phyloP scores from a whole-genome alignment of 1,284 basidiomycete genomes.

The Trametes polyzona region DNA sequence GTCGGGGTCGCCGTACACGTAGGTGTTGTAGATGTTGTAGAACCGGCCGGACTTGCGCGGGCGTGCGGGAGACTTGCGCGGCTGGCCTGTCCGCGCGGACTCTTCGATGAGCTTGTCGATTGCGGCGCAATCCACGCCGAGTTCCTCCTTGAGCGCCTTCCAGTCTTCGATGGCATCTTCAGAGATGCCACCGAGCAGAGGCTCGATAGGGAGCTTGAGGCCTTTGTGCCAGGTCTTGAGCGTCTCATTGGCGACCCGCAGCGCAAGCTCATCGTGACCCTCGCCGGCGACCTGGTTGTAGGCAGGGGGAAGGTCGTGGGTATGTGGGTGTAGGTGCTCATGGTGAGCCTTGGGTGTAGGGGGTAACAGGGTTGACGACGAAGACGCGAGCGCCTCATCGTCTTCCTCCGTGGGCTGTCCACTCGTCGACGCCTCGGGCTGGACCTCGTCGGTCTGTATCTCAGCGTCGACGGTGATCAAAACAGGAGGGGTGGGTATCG shows the following conservation, averaged over 20 bases:
- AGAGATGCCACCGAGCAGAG: conserved; percentile 55
- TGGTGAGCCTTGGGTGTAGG: conserved; percentile 61
- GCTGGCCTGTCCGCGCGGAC: conserved; percentile 47
- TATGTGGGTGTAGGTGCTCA: conserved; percentile 36
- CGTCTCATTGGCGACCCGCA: conserved; percentile 57
- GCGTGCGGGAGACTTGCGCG: conserved; percentile 36
- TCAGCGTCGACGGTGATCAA: conserved; percentile 53
- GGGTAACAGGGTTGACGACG: conserved; percentile 69
- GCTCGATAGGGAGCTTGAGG: conserved; percentile 53
- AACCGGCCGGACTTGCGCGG: conserved; percentile 52
- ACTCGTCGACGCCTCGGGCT: conserved; percentile 32
- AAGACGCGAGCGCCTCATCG: conserved; percentile 64
- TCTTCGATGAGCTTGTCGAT: conserved; percentile 73
- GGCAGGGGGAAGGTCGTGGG: conserved; percentile 66
- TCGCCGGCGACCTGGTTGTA: conserved; percentile 59
- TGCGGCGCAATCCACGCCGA: conserved; percentile 75
- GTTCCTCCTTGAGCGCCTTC: conserved; percentile 74
- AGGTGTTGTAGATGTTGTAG: conserved; percentile 85
- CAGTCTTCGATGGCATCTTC: conserved; percentile 70
- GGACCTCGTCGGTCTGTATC: conserved; percentile 61
- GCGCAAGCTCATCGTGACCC: conserved; percentile 53
- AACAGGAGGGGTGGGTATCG: conserved; percentile 32
- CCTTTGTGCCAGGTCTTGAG: conserved; percentile 74
- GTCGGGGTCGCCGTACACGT: conserved; percentile 57
- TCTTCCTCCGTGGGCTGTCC: conserved; percentile 38